Evolutionary conservation across 2,329 filamentous ascomycete genomes (phyloP).

Genomic region (Fusarium paranaense): DNA sequence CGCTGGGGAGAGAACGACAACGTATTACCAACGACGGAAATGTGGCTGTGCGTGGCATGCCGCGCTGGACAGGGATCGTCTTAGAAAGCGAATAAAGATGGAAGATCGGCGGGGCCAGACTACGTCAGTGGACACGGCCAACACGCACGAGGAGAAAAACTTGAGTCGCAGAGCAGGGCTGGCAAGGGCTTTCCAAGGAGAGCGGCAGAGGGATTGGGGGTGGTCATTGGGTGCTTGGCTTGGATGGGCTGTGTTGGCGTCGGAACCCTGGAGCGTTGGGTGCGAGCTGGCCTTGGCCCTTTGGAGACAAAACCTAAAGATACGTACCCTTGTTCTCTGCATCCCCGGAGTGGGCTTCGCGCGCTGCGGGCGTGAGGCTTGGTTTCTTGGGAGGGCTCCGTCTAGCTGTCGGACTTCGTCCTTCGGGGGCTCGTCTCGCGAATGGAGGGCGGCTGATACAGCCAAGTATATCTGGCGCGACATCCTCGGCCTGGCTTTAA

Average conservation of each 20-base stretch:
- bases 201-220: conserved; percentile 36
- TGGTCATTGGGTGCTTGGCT: conserved; percentile 28
- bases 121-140: conserved; percentile 41
- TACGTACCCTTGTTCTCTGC: conserved; percentile 19
- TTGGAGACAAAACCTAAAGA: conserved; percentile 7
- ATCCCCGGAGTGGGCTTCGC: conserved; percentile 19
- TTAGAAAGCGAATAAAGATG: not conserved
- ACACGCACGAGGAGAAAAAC: conserved; percentile 28
- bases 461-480: not conserved
- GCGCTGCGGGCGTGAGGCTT: conserved; percentile 22
- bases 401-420: conserved; percentile 12
- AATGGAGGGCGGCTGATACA: not conserved
- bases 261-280: conserved; percentile 27
- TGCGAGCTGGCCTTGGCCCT: conserved; percentile 29
- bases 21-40: conserved; percentile 34
- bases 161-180: conserved; percentile 26
- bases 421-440: conserved; percentile 6
- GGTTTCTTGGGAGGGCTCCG: conserved; percentile 21
- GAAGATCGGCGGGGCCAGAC: conserved; percentile 38
- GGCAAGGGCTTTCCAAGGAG: conserved; percentile 34
- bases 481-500: not conserved
- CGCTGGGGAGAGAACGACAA: not conserved
- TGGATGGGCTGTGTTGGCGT: conserved; percentile 28
- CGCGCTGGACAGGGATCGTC: conserved; percentile 27
- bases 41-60: conserved; percentile 42